Conservation (phyloP, 2,329 filamentous ascomycete genomes). For the Clonostachys rosea region DNA sequence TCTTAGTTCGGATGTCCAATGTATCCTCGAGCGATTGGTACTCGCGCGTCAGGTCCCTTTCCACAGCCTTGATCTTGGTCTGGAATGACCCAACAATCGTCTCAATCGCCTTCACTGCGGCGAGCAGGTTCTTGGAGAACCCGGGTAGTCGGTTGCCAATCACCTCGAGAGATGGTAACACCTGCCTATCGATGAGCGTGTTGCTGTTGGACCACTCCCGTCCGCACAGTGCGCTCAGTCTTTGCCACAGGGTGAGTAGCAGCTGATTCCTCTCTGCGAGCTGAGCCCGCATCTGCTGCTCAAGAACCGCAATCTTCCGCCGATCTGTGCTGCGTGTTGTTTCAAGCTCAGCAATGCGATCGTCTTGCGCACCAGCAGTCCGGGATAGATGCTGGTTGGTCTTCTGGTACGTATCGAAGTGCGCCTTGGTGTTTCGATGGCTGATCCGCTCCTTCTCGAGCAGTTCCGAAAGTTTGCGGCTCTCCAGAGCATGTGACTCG, state of each 20-base stretch:
- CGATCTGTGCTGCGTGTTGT: slow-evolving; percentile 72
- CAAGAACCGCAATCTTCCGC: slow-evolving; percentile 69
- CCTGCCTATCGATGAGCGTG: slow-evolving; percentile 81
- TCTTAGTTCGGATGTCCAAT: slow-evolving; percentile 75
- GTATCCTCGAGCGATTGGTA: slow-evolving; percentile 82
- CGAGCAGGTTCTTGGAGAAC: slow-evolving; percentile 85
- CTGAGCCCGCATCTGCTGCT: slow-evolving; percentile 80
- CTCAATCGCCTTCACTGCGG: slow-evolving; percentile 85
- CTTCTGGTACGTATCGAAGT: slow-evolving; percentile 84
- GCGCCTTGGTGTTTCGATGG: slow-evolving; percentile 80
- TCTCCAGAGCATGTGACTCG: slow-evolving; percentile 84
- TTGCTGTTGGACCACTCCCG: slow-evolving; percentile 90
- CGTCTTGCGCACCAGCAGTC: slow-evolving; percentile 80
- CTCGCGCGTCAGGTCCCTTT: slow-evolving; percentile 85
- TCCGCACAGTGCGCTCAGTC: slow-evolving; percentile 80
- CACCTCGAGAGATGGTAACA: slow-evolving; percentile 76
- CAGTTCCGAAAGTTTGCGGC: slow-evolving; percentile 76
- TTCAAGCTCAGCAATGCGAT: slow-evolving; percentile 82
- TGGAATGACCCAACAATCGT: slow-evolving; percentile 73
- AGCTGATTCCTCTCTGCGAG: slow-evolving; percentile 85
- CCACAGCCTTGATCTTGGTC: slow-evolving; percentile 74
- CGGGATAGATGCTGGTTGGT: slow-evolving; percentile 84
- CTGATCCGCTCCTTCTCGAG: slow-evolving; percentile 86
- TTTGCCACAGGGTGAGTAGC: slow-evolving; percentile 84
- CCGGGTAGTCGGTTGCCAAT: slow-evolving; percentile 81